Base-by-base conservation (phyloP, 163 green algal species). In the Picocystis sp. region DNA sequence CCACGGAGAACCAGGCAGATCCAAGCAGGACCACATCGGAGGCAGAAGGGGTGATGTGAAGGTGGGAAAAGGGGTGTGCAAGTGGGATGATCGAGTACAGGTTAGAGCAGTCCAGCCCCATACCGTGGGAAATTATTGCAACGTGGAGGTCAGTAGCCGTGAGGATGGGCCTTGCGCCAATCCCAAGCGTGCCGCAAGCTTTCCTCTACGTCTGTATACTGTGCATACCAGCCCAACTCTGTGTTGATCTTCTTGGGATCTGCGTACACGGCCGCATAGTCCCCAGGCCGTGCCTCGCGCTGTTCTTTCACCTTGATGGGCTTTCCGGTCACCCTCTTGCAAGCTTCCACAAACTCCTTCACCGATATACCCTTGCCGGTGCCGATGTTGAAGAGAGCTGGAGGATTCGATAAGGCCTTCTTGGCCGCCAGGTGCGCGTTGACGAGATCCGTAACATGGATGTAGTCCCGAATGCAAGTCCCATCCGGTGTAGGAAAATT, bases 211-310 rank as follows among this genome's bases (percentile, higher is more conserved):
- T 83, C 53, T 2, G 62, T 73, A 54, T 76, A 86, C 47, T 66
- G 57, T 14, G 77, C 67, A 44, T 61, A 62, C 76, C 75, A 85
- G 14, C 61, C 59, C 5, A 83, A 54, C 57, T 80, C 75, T 11
- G 38, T 38, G 11, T 71, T 52, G 34, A 83, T 81, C 57, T 74
- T 78, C 43, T 34, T 44, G 8, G 64, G 60, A 35, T 80, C 62
- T 11, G 62, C 68, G 52, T 67, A 83, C 43, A 83, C 76, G 57
- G 70, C 77, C 3, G 76, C 65, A 56, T 84, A 81, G 60, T 86
- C 77, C 2, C 77, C 77, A 0, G 76, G 76, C 29, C 77, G 60
- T 1, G 63, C 45, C 59, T 82, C 67, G 41, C 56, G 47, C 61
- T 80, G 63, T 54, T 78, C 67, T 10, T 64, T 22, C 3, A 74